Evolutionary conservation across 2,329 filamentous ascomycete species (phyloP).

Genomic region (Fusarium algeriense): DNA sequence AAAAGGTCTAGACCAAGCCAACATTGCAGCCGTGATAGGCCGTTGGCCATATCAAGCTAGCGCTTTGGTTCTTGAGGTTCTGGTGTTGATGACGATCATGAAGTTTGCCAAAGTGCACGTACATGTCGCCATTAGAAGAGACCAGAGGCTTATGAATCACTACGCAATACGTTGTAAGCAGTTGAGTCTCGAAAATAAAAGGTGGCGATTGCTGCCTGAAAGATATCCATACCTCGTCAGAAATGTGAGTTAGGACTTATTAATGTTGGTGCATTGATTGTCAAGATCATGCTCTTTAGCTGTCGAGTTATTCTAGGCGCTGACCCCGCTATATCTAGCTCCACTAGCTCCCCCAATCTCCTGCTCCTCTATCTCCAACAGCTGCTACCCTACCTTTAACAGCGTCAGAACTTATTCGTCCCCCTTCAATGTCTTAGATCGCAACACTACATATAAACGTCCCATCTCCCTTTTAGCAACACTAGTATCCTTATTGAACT

Average conservation of each 20-base stretch:
- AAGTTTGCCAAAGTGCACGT: constrained; percentile 29
- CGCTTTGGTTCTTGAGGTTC: constrained; percentile 33
- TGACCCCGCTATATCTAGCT: constrained; percentile 37
- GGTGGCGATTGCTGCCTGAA: constrained; percentile 15
- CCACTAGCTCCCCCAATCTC: constrained; percentile 33
- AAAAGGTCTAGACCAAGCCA: constrained; percentile 19
- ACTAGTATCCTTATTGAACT: not conserved
- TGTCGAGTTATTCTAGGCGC: constrained; percentile 2
- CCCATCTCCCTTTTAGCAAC: not conserved
- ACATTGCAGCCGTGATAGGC: not conserved
- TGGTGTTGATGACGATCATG: constrained; percentile 37
- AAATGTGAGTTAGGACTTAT: not conserved
- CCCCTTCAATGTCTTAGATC: constrained; percentile 21
- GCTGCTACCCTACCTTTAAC: not conserved
- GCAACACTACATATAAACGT: constrained; percentile 16
- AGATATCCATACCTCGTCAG: not conserved
- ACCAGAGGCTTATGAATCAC: constrained; percentile 27
- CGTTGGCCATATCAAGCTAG: constrained; percentile 25
- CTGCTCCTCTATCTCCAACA: constrained; percentile 4
- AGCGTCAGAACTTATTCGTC: constrained; percentile 12
- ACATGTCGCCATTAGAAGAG: constrained; percentile 9
- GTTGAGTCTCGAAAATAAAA: not conserved
- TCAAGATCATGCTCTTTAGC: constrained; percentile 21
- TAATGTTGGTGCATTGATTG: not conserved
- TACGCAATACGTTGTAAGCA: constrained; percentile 14